These are phyloP conservation scores for Graphilbum fragrans DNA, from an alignment of 2,329 filamentous ascomycete species.

Conservation along the genomic window DNA sequence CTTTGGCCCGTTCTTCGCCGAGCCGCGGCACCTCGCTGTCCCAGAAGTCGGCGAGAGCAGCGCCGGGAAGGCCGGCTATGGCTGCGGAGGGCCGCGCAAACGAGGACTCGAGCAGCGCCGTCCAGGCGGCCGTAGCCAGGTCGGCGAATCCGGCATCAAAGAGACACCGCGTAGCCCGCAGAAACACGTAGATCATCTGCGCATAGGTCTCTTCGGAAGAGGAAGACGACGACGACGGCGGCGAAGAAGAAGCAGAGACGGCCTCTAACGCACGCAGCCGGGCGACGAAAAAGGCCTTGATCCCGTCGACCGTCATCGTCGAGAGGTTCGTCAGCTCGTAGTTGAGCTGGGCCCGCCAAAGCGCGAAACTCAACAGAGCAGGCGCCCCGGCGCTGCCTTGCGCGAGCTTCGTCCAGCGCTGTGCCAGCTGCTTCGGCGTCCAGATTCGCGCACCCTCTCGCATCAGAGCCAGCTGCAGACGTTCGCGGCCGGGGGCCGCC, in stretches of 20 bases:
- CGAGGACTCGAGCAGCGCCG: conserved; percentile 63
- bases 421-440: conserved; percentile 47
- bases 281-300: conserved; percentile 45
- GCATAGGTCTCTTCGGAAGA: conserved; percentile 8
- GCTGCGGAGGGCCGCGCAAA: conserved; percentile 40
- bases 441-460: conserved; percentile 63
- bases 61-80: conserved; percentile 3
- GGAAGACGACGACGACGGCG: no score
- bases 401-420: conserved; percentile 44
- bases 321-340: conserved; percentile 58
- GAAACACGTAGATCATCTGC: conserved; percentile 56
- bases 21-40: conserved; percentile 70
- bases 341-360: conserved; percentile 67
- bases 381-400: conserved; percentile 31
- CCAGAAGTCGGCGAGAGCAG: conserved; percentile 57
- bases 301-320: conserved; percentile 54
- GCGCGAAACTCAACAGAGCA: conserved; percentile 32
- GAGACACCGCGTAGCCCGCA: conserved; percentile 63
- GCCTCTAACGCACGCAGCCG: conserved; percentile 34
- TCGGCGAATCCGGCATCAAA: conserved; percentile 70
- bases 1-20: conserved; percentile 58
- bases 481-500: conserved; percentile 36
- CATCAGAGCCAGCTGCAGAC: conserved; percentile 57
- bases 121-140: conserved; percentile 68
- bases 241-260: not conserved